Evolutionary conservation across 257 asterid genomes (phyloP).

Genomic region (Avicennia marina): DNA sequence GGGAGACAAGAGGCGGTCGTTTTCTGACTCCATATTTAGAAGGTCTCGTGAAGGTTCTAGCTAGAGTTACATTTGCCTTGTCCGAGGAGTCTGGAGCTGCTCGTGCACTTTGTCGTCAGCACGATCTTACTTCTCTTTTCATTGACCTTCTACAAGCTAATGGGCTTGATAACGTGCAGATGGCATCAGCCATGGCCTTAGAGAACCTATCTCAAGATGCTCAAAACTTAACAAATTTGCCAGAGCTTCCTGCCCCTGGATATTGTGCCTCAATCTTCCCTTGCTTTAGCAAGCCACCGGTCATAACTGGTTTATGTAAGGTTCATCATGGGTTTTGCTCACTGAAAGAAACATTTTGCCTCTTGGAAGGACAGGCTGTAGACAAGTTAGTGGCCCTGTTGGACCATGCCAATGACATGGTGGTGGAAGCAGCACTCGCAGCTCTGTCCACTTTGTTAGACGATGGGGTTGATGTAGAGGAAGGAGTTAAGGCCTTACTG

Average conservation of each 20-base stretch:
- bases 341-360: conserved; percentile 68
- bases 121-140: conserved; percentile 62
- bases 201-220: conserved; percentile 83
- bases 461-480: conserved; percentile 69
- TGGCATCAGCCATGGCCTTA: conserved; percentile 84
- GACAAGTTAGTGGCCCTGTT: conserved; percentile 73
- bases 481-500: conserved; percentile 62
- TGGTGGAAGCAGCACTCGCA: conserved; percentile 88
- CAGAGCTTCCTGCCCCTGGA: conserved; percentile 56
- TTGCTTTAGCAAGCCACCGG: conserved; percentile 61
- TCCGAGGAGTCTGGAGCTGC: conserved; percentile 55
- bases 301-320: conserved; percentile 56
- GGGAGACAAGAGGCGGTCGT: conserved; percentile 74
- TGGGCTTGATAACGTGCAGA: conserved; percentile 89
- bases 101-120: conserved; percentile 49
- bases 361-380: conserved; percentile 81
- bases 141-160: conserved; percentile 72
- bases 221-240: conserved; percentile 57
- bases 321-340: conserved; percentile 77
- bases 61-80: conserved; percentile 67
- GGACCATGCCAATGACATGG: conserved; percentile 78
- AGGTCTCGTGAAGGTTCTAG: conserved; percentile 85
- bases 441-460: conserved; percentile 78
- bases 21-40: conserved; percentile 83
- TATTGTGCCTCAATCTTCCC: conserved; percentile 61